phyloP scores from a whole-genome alignment of 306 rosid genomes.

The Vigna angularis region DNA sequence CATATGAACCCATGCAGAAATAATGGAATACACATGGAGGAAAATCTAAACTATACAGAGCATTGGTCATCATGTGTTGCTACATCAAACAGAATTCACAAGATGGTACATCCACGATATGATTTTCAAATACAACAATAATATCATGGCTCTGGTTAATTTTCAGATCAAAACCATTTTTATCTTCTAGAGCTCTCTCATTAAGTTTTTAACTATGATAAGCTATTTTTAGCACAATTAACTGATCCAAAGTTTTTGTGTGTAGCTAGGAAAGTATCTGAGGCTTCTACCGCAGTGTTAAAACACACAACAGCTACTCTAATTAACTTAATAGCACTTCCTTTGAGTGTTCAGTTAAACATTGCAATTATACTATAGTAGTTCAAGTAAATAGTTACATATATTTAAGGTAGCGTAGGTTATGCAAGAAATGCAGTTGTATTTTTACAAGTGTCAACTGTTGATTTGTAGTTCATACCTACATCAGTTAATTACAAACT shows the following conservation, averaged over 20 bases:
- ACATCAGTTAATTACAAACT: conserved; percentile 3
- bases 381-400: conserved; percentile 12
- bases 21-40: not conserved
- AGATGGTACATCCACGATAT: not conserved
- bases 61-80: not conserved
- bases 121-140: not conserved
- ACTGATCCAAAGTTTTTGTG: not conserved
- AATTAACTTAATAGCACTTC: not conserved
- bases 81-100: conserved; percentile 30
- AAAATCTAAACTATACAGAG: not conserved
- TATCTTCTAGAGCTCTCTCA: not conserved
- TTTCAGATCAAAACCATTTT: not conserved
- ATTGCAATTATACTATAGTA: not conserved
- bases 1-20: conserved; percentile 18
- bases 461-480: conserved; percentile 22
- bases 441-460: not conserved
- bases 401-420: not conserved
- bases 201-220: not conserved
- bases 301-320: not conserved
- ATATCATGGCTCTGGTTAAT: not conserved
- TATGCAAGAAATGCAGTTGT: conserved; percentile 7
- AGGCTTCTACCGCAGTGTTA: not conserved
- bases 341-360: conserved; percentile 2
- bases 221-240: not conserved
- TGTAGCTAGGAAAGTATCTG: too few species aligned